Conservation (phyloP, 768 basidiomycete species). For the Boletus tylopilopsis region DNA sequence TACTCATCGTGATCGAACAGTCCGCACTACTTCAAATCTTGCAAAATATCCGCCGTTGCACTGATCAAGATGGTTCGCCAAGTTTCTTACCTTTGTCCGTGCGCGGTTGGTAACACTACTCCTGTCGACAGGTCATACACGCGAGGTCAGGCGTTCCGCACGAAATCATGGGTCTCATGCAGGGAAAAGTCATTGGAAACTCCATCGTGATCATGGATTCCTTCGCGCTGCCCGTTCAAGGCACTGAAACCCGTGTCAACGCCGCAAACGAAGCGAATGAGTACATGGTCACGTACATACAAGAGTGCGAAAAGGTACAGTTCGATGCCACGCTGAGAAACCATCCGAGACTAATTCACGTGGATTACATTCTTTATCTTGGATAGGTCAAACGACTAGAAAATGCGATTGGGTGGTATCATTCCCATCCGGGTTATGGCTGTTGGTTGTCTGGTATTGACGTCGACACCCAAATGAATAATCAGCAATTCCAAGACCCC, state of each 20-base stretch:
- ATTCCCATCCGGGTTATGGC: conserved; percentile 98
- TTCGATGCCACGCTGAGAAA: too few relatives aligned
- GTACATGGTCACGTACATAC: conserved; percentile 95
- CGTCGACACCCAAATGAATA: conserved; percentile 93
- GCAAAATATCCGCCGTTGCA: conserved; percentile 93
- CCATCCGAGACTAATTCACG: background rate
- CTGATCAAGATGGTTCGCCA: conserved; percentile 84
- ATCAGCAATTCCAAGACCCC: conserved; percentile 93
- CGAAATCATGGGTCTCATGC: conserved; percentile 99
- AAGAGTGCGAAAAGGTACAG: conserved; percentile 73
- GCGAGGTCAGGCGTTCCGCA: conserved; percentile 95
- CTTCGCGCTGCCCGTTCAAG: conserved; percentile 95
- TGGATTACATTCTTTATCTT: background rate
- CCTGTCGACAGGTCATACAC: conserved; percentile 78
- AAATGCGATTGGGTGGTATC: conserved; percentile 95
- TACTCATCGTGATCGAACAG: conserved; percentile 33
- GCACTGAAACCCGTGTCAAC: conserved; percentile 97
- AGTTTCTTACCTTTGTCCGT: background rate
- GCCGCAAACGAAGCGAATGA: conserved; percentile 94
- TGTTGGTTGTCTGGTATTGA: conserved; percentile 99
- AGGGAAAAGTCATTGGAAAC: conserved; percentile 85
- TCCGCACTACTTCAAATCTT: conserved; percentile 80
- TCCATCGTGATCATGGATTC: conserved; percentile 89
- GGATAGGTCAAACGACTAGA: conserved; percentile 77
- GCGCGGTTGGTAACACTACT: background rate